These are phyloP conservation scores for Eimeria praecox DNA, from an alignment of 169 alveolate genomes.

Conservation along the genomic window DNA sequence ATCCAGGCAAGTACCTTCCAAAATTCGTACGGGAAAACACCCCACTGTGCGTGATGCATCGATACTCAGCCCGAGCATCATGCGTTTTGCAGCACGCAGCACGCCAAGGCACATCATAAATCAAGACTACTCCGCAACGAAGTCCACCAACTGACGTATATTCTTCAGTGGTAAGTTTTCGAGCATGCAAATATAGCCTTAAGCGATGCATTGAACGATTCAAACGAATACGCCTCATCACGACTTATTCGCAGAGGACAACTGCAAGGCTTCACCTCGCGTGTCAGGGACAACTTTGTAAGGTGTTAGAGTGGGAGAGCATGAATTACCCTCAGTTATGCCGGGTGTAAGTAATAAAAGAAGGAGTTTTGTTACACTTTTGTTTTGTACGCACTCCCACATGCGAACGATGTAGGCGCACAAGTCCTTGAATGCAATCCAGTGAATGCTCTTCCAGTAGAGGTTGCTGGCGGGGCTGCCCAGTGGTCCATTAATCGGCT, in stretches of 20 bases:
- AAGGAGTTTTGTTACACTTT: neutral
- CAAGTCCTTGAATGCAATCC: neutral
- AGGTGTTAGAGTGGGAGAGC: neutral
- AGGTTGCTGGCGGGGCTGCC: constrained; percentile 6
- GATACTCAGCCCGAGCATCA: neutral
- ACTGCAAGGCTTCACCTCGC: neutral
- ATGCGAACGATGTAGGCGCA: neutral
- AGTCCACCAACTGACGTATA: neutral
- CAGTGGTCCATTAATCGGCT: constrained; percentile 4
- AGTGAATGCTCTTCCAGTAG: neutral
- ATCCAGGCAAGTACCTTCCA: neutral
- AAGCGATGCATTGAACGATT: neutral
- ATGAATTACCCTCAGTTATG: neutral
- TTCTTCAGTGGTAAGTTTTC: neutral
- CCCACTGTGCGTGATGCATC: neutral
- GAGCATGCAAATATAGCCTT: neutral
- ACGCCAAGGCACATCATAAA: neutral
- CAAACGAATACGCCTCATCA: neutral
- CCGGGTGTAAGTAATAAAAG: neutral
- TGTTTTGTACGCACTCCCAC: neutral
- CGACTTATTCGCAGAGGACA: neutral
- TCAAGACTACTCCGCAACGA: neutral
- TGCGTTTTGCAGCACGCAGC: neutral
- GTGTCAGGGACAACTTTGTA: neutral
- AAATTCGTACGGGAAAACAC: neutral